Conservation (phyloP, 176 grass and related monocot genomes). For the Saccharum spontaneum region DNA sequence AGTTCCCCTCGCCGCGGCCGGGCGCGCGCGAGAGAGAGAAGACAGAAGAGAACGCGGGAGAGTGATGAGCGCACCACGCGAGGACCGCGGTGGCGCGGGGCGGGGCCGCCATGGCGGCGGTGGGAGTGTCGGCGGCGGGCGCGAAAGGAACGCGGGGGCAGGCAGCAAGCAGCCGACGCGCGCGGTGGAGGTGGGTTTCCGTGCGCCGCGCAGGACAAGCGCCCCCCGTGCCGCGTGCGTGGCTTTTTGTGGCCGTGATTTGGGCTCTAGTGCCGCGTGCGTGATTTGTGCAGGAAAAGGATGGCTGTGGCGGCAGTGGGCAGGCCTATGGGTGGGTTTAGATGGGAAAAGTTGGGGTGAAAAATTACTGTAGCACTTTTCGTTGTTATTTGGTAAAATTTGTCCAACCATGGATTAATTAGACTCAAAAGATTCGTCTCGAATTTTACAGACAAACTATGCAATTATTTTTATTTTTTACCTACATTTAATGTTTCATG, state of each 20-base stretch:
- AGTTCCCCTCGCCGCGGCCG: background rate
- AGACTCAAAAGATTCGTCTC: too few species aligned
- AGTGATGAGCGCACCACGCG: conserved; percentile 29
- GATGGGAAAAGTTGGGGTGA: too few species aligned
- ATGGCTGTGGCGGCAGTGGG: background rate
- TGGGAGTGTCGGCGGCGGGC: conserved; percentile 12
- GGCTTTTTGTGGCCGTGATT: conserved; percentile 27
- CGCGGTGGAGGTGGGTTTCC: background rate
- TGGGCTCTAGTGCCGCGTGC: background rate
- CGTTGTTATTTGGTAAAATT: too few species aligned
- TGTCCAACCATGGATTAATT: too few species aligned
- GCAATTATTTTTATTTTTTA: too few species aligned
- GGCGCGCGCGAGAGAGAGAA: background rate
- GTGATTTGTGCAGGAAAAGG: background rate
- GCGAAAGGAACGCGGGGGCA: background rate
- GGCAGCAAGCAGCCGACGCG: background rate
- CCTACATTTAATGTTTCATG: too few species aligned
- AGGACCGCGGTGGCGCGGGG: conserved; percentile 45
- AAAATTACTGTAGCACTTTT: too few species aligned
- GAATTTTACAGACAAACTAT: too few species aligned
- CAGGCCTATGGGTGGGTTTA: too few species aligned
- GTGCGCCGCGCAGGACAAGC: background rate
- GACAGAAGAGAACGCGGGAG: background rate
- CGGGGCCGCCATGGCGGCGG: conserved; percentile 28
- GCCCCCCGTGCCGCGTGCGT: background rate